These are phyloP conservation scores for Amanita pseudoporphyria DNA, from an alignment of 768 basidiomycete genomes.

Conservation along the genomic window DNA sequence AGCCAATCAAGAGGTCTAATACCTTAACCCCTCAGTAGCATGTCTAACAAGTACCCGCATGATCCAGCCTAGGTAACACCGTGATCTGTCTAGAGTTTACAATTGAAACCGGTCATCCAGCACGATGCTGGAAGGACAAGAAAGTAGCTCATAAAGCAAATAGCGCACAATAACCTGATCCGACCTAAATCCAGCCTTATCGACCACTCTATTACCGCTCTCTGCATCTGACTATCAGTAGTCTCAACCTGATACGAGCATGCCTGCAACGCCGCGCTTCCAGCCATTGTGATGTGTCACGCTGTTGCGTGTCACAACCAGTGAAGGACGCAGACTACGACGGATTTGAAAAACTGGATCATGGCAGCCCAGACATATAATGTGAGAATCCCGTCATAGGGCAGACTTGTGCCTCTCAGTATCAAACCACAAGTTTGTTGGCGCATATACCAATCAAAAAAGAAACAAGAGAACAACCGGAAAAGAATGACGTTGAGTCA, in stretches of 20 bases:
- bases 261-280: too few relatives aligned
- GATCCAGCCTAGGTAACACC: not conserved
- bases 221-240: too few relatives aligned
- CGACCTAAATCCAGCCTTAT: too few relatives aligned
- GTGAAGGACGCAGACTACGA: too few relatives aligned
- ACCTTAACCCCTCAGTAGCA: not conserved
- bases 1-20: not conserved
- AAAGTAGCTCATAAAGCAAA: not conserved
- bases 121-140: not conserved
- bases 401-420: not conserved
- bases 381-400: not conserved
- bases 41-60: not conserved
- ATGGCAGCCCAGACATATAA: not conserved
- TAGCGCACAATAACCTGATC: not conserved
- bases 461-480: not conserved
- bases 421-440: not conserved
- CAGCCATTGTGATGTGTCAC: too few relatives aligned
- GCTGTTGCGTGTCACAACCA: too few relatives aligned
- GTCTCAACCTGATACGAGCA: too few relatives aligned
- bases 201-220: too few relatives aligned
- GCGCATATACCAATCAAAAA: not conserved
- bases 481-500: not conserved
- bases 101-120: not conserved
- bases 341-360: too few relatives aligned
- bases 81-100: not conserved